Base-by-base conservation (phyloP, 495 filamentous ascomycete species). In the Pyrenula massariospora region DNA sequence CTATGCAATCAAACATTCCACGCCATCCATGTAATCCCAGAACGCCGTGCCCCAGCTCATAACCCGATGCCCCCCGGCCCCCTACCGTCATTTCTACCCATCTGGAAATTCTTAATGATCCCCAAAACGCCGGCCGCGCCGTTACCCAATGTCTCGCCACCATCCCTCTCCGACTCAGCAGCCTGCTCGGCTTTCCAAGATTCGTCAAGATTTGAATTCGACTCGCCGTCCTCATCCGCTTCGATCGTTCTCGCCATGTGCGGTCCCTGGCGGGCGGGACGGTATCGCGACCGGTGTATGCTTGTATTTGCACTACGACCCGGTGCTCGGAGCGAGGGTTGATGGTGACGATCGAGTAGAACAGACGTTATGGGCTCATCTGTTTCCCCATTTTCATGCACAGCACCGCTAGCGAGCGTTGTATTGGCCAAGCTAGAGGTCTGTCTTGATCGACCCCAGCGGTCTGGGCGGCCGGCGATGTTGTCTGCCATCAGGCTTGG, bases 51-150 rank as follows among this genome's bases (percentile, higher is more conserved):
- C 31, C 31, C 15, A 42, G 31, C 31, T 42, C 31, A 42, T 42
- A 42, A 42, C 15, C 31, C 31, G 5, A 42, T 5, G 15, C 31
- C 31, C 5, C 5, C 55, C 21, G 53, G 67, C 1, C 59, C 71
- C 54, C 81, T 71, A 12, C 78, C 79, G 52, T 88, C 85, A 56
- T 83, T 81, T 65, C 91, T 88, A 55, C 81, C 88, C 70, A 85
- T 90, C 66, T 91, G 87, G 67, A 95, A 95, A 66, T 97, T 87
- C 64, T 91, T 88, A 50, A 98, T 79, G 68, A 97, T 70, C 1
- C 87, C 87, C 56, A 98, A 73, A 11, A 98, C 93, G 3, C 73
- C 73, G 22, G 86, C 88, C 1, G 79, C 77, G 3, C 72, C 70
- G 49, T 54, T 56, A 48, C 65, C 77, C 10, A 69, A 66, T 15